A percentile compares a stretch with the other conserved stretches of the same genome.
Evolutionary conservation across 352 stramenopile species (phyloP).

Genomic region (Phytophthora cryptogea): DNA sequence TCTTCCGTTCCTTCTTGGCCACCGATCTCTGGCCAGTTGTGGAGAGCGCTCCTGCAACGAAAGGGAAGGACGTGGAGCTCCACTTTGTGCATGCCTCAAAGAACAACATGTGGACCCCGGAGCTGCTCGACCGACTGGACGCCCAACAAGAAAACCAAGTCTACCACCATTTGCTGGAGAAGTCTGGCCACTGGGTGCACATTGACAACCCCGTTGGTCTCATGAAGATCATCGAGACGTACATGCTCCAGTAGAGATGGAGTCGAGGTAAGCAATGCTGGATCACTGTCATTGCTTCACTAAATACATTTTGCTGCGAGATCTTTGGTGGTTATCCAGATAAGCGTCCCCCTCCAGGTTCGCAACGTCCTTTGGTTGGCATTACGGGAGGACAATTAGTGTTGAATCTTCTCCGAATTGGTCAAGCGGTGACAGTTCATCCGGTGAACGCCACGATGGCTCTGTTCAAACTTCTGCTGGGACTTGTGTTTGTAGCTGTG

Average conservation of each 20-base stretch:
- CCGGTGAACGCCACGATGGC: slow-evolving; percentile 3
- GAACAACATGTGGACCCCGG: slow-evolving; percentile 77
- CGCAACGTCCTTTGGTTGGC: background rate
- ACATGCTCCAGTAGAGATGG: slow-evolving; percentile 30
- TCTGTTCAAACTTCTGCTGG: slow-evolving; percentile 3
- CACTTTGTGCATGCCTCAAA: slow-evolving; percentile 81
- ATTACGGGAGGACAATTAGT: background rate
- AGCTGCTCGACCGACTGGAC: slow-evolving; percentile 50
- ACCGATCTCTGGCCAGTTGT: slow-evolving; percentile 77
- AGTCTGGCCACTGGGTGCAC: slow-evolving; percentile 86
- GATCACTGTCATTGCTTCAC: background rate
- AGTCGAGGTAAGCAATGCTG: slow-evolving; percentile 5
- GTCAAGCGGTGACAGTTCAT: background rate
- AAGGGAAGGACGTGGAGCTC: slow-evolving; percentile 51
- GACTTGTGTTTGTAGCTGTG: slow-evolving; percentile 1
- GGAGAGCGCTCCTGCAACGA: slow-evolving; percentile 28
- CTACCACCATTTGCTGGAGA: slow-evolving; percentile 68
- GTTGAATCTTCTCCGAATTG: background rate
- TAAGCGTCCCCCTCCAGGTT: slow-evolving; percentile 8
- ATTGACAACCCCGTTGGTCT: slow-evolving; percentile 81
- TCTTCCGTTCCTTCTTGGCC: slow-evolving; percentile 69
- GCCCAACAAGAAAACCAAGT: slow-evolving; percentile 50
- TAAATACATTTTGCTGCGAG: slow-evolving; percentile 1
- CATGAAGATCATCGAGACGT: slow-evolving; percentile 67
- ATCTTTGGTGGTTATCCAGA: slow-evolving; percentile 11